phyloP scores from a whole-genome alignment of 2,329 filamentous ascomycete genomes.

The Claviceps africana region DNA sequence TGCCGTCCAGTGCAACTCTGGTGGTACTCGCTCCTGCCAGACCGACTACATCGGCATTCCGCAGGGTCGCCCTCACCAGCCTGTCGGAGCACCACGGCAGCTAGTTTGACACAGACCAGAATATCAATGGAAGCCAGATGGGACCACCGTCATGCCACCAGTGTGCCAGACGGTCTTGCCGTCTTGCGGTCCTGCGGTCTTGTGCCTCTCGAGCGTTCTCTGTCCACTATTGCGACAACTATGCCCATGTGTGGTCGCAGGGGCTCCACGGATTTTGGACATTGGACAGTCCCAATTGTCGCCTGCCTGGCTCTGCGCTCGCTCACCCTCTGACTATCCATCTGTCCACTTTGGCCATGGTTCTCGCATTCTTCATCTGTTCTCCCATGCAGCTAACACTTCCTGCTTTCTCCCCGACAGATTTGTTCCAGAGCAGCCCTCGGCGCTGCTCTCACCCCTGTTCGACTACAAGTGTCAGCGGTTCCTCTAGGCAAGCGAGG shows the following conservation, averaged over 20 bases:
- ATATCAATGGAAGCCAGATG: neutral
- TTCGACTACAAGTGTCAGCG: slow-evolving; percentile 1
- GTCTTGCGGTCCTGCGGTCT: neutral
- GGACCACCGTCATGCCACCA: neutral
- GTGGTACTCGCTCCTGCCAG: too few species aligned
- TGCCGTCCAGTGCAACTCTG: too few species aligned
- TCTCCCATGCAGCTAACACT: slow-evolving; percentile 1
- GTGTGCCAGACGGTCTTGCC: neutral
- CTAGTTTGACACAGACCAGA: neutral
- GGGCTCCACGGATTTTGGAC: neutral
- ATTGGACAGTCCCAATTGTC: neutral
- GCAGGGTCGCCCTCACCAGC: neutral
- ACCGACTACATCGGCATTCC: neutral
- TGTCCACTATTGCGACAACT: neutral
- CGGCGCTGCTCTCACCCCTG: slow-evolving; percentile 12
- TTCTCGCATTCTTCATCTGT: neutral
- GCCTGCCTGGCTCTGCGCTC: neutral
- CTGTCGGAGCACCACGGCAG: neutral
- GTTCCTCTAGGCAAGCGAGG: slow-evolving; percentile 3
- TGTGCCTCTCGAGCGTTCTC: too few species aligned
- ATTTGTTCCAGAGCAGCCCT: slow-evolving; percentile 12
- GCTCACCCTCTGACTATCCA: neutral
- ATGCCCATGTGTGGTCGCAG: too few species aligned
- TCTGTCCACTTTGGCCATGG: neutral
- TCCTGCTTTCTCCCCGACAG: slow-evolving; percentile 1